Conservation (phyloP, 345 rosid genomes). For the Camelina hispida region DNA sequence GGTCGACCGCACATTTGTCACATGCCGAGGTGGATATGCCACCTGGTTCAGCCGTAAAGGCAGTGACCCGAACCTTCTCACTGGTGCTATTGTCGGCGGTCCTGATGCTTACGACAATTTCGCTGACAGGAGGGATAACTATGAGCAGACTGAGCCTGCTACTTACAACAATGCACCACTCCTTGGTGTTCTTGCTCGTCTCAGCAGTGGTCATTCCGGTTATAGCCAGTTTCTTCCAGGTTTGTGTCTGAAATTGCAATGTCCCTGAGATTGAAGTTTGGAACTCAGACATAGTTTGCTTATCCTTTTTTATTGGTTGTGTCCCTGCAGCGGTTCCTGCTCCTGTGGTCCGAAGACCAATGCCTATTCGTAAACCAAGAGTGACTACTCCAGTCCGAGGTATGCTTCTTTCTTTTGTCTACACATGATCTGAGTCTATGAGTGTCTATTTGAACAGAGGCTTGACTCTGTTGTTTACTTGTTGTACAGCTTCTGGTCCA, state of each 20-base stretch:
- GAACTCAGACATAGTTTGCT: constrained; percentile 14
- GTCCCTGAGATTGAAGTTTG: not conserved
- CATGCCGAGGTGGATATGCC: constrained; percentile 94
- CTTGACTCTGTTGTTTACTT: constrained; percentile 47
- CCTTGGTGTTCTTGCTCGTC: constrained; percentile 86
- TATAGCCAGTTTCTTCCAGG: constrained; percentile 96
- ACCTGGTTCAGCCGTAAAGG: constrained; percentile 81
- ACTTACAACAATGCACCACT: constrained; percentile 98
- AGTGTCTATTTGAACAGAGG: constrained; percentile 7
- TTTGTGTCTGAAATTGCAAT: constrained; percentile 26
- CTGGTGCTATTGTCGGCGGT: constrained; percentile 93
- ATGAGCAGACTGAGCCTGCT: constrained; percentile 98
- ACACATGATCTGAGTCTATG: constrained; percentile 4
- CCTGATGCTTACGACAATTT: constrained; percentile 97
- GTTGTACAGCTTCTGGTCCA: constrained; percentile 61
- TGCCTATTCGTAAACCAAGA: constrained; percentile 52
- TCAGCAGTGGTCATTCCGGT: constrained; percentile 66
- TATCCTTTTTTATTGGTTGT: not conserved
- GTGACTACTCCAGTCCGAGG: constrained; percentile 69
- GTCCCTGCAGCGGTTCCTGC: constrained; percentile 51
- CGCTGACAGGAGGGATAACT: constrained; percentile 91
- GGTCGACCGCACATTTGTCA: constrained; percentile 67
- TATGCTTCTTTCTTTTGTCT: constrained; percentile 34
- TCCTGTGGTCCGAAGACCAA: constrained; percentile 53
- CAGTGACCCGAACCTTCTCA: constrained; percentile 86